Evolutionary conservation across 139 green algal species (phyloP).

Genomic region (Tetradesmus lagerheimii): DNA sequence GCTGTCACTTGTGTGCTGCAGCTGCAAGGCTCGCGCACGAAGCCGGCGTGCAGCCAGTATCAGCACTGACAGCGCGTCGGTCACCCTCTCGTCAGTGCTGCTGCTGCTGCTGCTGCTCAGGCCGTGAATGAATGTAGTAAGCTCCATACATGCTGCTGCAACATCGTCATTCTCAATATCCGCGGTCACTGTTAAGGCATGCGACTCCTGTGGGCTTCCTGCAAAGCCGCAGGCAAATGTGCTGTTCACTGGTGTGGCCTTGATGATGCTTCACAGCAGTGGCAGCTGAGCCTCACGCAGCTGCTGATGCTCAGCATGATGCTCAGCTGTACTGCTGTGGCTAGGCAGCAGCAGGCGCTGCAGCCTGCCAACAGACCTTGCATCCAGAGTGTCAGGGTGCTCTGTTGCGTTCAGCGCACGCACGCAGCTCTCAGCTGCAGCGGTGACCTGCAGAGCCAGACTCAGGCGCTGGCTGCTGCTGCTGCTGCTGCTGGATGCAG

Average conservation of each 20-base stretch:
- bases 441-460: background rate
- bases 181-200: background rate
- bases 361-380: background rate
- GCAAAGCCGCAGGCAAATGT: background rate
- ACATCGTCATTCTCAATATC: background rate
- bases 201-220: background rate
- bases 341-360: background rate
- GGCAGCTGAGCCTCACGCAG: background rate
- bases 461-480: background rate
- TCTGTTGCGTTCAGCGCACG: background rate
- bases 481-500: background rate
- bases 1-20: background rate
- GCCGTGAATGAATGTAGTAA: background rate
- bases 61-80: background rate
- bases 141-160: background rate
- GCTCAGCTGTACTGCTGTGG: background rate
- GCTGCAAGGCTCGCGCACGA: background rate
- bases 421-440: conserved; percentile 5
- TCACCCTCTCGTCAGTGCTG: background rate
- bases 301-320: background rate
- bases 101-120: background rate
- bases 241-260: background rate
- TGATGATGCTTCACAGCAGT: background rate
- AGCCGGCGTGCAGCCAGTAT: background rate
- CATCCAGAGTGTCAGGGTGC: too few relatives aligned